Base-by-base conservation (phyloP, 83 land plant species). In the Isoetes engelmannii region DNA sequence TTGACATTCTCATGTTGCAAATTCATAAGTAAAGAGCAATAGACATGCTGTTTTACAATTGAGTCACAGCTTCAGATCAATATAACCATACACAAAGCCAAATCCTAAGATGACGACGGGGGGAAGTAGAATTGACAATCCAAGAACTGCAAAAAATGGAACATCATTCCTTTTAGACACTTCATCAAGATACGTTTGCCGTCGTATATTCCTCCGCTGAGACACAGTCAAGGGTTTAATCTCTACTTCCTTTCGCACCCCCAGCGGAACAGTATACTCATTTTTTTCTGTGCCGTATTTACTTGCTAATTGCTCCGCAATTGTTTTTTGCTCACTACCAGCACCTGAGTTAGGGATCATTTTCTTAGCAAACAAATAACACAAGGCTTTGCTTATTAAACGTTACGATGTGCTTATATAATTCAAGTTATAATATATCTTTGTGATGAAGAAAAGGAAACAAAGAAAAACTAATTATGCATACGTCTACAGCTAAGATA, bases 201-300 rank as follows among this genome's bases (percentile, higher is more conserved):
- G 77, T 60, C 81, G 84, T 71, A 93, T 90, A 69, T 93, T 93
- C 66, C 98, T 80, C 73, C 73, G 87, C 83, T 93, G 92, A 0
- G 98, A 93, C 6, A 83, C 70, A 2, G 98, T 87, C 15, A 51
- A 51, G 15, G 54, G 12, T 15, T 15, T 51, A 48, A 74, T 75
- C 45, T 73, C 79, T 54, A 82, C 59, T 21, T 71, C 78, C 64
- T 89, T 86, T 37, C 47, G 53, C 53, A 46, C 20, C 13, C 89
- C 88, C 48, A 93, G 72, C 21, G 85, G 81, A 48, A 92, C 63
- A 53, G 61, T 79, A 65, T 81, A 75, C 65, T 89, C 96, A 5
- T 60, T 87, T 41, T 76, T 77, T 53, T 75, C 89, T 44, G 59
- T 10, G 20, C 73, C 82, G 6, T 72, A 77, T 46, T 88, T 56